Evolutionary conservation across 2,329 filamentous ascomycete genomes (phyloP).

Genomic region (Arthrobotrys entomopaga): DNA sequence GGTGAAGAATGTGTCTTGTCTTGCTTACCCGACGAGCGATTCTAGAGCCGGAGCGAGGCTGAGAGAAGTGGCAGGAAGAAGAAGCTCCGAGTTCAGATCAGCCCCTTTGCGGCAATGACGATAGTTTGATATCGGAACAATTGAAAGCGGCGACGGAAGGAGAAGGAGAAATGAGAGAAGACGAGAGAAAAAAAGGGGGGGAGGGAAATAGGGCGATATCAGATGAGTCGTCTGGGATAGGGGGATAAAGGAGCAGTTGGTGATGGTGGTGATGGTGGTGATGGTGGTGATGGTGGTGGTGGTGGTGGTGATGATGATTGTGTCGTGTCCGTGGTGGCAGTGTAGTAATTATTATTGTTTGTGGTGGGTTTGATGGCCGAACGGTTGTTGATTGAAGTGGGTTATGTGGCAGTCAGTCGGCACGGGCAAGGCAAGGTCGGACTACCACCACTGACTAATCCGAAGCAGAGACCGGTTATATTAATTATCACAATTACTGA

Average conservation of each 20-base stretch:
- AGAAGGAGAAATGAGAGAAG: not conserved
- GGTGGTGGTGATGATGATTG: no score
- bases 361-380: not conserved
- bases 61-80: not conserved
- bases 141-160: not conserved
- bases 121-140: not conserved
- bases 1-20: not conserved
- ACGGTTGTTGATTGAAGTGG: constrained; percentile 43
- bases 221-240: not conserved
- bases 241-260: not conserved
- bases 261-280: constrained; percentile 3
- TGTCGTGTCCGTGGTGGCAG: no score
- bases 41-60: no score
- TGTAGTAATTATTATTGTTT: no score
- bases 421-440: not conserved
- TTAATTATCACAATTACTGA: no score
- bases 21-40: no score
- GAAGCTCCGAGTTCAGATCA: not conserved
- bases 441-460: no score
- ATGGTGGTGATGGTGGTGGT: not conserved
- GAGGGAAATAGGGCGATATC: not conserved
- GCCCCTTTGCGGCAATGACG: not conserved
- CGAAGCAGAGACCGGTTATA: no score
- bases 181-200: not conserved
- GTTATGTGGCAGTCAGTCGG: constrained; percentile 39